Evolutionary conservation across 805 yeast genomes (phyloP), one percentile per base, ranked within the genome.

Genomic region (Brettanomyces sp.): DNA sequence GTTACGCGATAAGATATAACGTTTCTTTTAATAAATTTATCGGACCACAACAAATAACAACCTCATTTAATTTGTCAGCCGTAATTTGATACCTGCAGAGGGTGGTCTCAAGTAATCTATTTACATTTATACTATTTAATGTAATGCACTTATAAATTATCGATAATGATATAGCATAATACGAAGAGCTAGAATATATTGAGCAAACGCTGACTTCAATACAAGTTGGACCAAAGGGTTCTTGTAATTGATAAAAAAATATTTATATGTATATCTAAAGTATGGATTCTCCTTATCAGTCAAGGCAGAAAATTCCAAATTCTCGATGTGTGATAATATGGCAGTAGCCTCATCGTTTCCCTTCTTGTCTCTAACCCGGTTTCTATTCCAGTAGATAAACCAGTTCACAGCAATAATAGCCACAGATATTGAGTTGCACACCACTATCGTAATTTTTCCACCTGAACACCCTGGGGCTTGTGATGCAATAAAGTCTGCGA

Each of bases 401-500:
- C 51, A 47, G 30, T 50, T 42, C 51, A 42, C 40, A 14, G 41
- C 41, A 36, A 49, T 54, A 40, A 33, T 56, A 47, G 35, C 49
- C 40, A 57, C 59, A 56, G 44, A 23, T 4, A 43, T 47, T 4
- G 42, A 44, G 41, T 50, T 52, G 49, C 66, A 65, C 11, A 57
- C 69, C 41, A 68, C 73, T 53, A 71, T 67, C 34, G 68, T 59
- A 40, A 60, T 60, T 52, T 77, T 77, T 4, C 81, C 84, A 35
- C 76, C 73, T 13, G 56, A 63, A 54, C 82, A 85, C 37, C 62
- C 56, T 5, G 89, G 89, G 14, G 77, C 80, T 47, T 82, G 72
- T 13, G 63, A 52, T 0, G 73, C 62, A 48, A 67, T 70, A 65
- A 85, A 21, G 84, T 71, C 61, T 82, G 88, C 4, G 93, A 88